Evolutionary conservation across 2,329 filamentous ascomycete species (phyloP).

Genomic region (Sclerotinia minor): DNA sequence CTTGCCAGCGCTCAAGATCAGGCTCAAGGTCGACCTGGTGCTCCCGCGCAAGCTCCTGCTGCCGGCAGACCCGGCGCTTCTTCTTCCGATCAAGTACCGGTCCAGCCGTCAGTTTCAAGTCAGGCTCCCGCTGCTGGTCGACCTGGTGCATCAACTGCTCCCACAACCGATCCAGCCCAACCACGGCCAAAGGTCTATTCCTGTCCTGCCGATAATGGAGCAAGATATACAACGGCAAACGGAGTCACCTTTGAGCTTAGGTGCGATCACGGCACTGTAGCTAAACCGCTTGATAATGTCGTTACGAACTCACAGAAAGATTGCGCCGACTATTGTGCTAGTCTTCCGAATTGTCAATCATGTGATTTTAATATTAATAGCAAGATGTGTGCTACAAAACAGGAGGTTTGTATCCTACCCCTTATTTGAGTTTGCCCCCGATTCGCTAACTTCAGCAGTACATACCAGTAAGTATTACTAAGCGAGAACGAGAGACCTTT

Average conservation of each 20-base stretch:
- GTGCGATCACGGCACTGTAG: slow-evolving; percentile 4
- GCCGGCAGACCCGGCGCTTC: slow-evolving; percentile 7
- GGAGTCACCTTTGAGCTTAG: slow-evolving; percentile 12
- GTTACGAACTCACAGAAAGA: neutral
- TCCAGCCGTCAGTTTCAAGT: neutral
- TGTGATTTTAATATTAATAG: neutral
- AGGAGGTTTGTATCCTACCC: neutral
- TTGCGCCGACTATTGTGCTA: slow-evolving; percentile 9
- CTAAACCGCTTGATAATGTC: neutral
- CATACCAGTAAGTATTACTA: slow-evolving; percentile 10
- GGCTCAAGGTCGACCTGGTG: slow-evolving; percentile 11
- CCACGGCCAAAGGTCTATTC: slow-evolving; percentile 10
- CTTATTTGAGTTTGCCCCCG: neutral
- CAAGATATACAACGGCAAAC: slow-evolving; percentile 9
- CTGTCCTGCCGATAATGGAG: slow-evolving; percentile 12
- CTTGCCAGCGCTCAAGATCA: slow-evolving; percentile 17
- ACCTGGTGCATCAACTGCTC: neutral
- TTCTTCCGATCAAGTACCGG: slow-evolving; percentile 2
- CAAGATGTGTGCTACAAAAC: slow-evolving; percentile 4
- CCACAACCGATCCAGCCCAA: neutral
- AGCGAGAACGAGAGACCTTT: neutral
- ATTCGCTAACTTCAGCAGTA: slow-evolving; percentile 15
- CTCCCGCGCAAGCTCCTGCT: slow-evolving; percentile 5
- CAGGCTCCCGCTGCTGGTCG: slow-evolving; percentile 13
- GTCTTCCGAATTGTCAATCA: neutral